These are phyloP conservation scores for Quillaja saponaria DNA, from an alignment of 306 rosid genomes.

Conservation along the genomic window DNA sequence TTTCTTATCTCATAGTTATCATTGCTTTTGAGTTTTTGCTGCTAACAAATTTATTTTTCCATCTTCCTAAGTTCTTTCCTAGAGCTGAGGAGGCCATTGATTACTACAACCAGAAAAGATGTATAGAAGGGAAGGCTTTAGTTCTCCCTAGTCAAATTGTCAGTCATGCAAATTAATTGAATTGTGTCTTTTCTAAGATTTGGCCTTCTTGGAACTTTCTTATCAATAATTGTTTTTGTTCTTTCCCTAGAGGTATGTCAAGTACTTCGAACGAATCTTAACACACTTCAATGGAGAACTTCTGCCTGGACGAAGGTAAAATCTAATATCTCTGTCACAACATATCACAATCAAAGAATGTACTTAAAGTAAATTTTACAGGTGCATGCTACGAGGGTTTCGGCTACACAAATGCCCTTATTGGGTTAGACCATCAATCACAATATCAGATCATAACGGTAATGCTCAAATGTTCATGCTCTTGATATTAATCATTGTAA, in stretches of 20 bases:
- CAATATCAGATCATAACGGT: conserved; percentile 91
- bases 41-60: no score
- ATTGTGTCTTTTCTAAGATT: conserved; percentile 26
- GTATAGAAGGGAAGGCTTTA: conserved; percentile 91
- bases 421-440: conserved; percentile 95
- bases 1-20: conserved; percentile 4
- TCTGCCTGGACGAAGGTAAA: conserved; percentile 91
- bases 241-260: conserved; percentile 76
- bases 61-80: conserved; percentile 77
- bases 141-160: conserved; percentile 98
- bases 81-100: conserved; percentile 97
- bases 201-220: conserved; percentile 3
- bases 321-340: conserved; percentile 22
- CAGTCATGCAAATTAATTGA: no score
- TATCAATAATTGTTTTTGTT: conserved; percentile 21
- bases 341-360: conserved; percentile 19
- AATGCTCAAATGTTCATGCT: no score
- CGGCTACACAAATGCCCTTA: conserved; percentile 97
- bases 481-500: no score
- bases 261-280: conserved; percentile 83
- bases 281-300: conserved; percentile 89
- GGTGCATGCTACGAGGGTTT: conserved; percentile 98
- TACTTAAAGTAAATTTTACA: conserved; percentile 19
- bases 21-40: no score
- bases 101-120: conserved; percentile 94